Evolutionary conservation across 331 rosid species (phyloP), one percentile per base, ranked within the genome.

Genomic region (Quercus tomentella): DNA sequence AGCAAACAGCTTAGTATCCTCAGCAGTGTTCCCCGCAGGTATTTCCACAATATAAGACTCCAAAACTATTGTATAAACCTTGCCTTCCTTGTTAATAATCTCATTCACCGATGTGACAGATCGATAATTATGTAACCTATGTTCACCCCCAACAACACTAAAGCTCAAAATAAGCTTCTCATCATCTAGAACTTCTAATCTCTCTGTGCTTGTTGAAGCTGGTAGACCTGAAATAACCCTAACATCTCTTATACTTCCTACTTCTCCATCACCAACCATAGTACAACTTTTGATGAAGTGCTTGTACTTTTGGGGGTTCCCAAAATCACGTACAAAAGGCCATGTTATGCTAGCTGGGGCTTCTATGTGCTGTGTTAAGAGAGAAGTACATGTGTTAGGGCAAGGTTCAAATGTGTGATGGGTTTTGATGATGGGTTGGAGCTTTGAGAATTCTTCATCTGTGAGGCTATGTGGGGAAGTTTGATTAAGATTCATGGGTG

Each of bases 31-130:
- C 17, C 98, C 98, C 45, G 88, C 88, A 0, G 98, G 98, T 75
- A 94, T 89, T n/a, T 94, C 90, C 20, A 94, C 98, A 14, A 88
- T 37, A 49, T 91, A 94, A 4, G 98, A 94, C 74, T 94, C 98
- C 83, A 94, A 82, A 0, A 94, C 96, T 20, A 94, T 30, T 0
- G 97, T 87, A 52, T 91, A 91, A 6, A 77, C 89, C 83, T 80
- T 86, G 2, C 85, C 89, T 0, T 85, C 79, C 54, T 68, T 25
- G 14, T 81, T 56, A 16, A 92, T 56, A 16, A 94, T 89, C 83
- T 91, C 98, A 43, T 89, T 92, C 1, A 91, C 88, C 1, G 98
- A 88, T 0, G 98, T 94, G 1, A 94, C 97, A 0, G 98, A 92
- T 4, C 90, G 89, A 58, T 94, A 94, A 63, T 94, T 89, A 2